Percentiles rank a stretch among this genome's conserved stretches.
Conservation (phyloP, 2,329 filamentous ascomycete species). For the Pseudogymnoascus sp. region DNA sequence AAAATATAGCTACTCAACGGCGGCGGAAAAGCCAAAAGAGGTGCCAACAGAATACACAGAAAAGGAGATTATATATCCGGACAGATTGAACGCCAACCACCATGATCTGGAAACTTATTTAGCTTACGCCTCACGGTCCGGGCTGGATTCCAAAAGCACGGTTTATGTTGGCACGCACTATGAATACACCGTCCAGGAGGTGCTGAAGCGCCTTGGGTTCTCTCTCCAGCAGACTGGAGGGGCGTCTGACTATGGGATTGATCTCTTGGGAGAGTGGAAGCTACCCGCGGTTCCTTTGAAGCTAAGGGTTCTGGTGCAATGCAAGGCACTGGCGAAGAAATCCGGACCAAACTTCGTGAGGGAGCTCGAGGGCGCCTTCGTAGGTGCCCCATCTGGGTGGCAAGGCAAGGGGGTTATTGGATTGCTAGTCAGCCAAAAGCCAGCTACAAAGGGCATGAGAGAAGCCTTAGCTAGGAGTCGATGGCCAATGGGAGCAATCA, state of each 20-base stretch:
- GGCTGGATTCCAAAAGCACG: slow-evolving; percentile 47
- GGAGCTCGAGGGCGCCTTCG: slow-evolving; percentile 75
- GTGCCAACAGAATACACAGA: background rate
- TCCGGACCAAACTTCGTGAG: slow-evolving; percentile 52
- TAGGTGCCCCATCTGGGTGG: slow-evolving; percentile 67
- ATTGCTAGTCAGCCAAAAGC: slow-evolving; percentile 58
- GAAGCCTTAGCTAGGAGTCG: slow-evolving; percentile 60
- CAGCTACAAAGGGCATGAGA: slow-evolving; percentile 71
- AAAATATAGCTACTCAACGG: slow-evolving; percentile 5
- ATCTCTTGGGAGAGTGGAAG: slow-evolving; percentile 64
- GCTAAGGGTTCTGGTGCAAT: slow-evolving; percentile 52
- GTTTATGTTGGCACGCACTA: slow-evolving; percentile 68
- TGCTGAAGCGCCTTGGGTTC: slow-evolving; percentile 56
- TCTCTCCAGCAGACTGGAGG: slow-evolving; percentile 57
- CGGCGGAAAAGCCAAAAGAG: background rate
- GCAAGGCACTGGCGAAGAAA: slow-evolving; percentile 53
- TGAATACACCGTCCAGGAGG: slow-evolving; percentile 59
- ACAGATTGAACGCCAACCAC: slow-evolving; percentile 45
- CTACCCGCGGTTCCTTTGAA: slow-evolving; percentile 37
- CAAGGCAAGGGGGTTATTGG: slow-evolving; percentile 57
- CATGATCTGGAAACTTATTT: slow-evolving; percentile 58
- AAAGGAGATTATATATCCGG: slow-evolving; percentile 36
- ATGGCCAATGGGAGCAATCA: slow-evolving; percentile 66
- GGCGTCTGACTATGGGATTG: slow-evolving; percentile 61
- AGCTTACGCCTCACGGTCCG: slow-evolving; percentile 48